Evolutionary conservation across 345 rosid genomes (phyloP), one percentile per base, ranked within the genome.

Genomic region (Moringa oleifera): DNA sequence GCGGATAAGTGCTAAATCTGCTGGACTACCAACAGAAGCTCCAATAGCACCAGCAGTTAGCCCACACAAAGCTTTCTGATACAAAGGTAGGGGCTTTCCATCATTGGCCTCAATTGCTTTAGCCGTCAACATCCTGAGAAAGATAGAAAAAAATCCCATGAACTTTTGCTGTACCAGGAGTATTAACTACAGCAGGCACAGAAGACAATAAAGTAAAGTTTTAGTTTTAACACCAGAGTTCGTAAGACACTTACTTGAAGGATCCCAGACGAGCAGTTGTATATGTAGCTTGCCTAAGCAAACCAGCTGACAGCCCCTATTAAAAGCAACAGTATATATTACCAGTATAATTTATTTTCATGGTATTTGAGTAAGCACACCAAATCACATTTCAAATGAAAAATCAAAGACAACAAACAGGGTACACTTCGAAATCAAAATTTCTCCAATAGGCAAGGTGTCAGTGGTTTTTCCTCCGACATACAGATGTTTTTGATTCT

Each of bases 21-120:
- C 97, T 13, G 99, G 99, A 73, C 80, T 94, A 51, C 99, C 99
- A 53, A 94, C 78, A 22, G 23, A 54, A 51, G 99, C 99, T 58
- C 99, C 99, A 69, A 94, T 94, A 12, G 99, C 99, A 73, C 99
- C 99, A 41, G 99, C 99, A 67, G 99, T 94, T 21, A 94, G 75
- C 59, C 99, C 99, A 67, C 99, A 94, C 61, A 94, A 75, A 68
- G 99, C 99, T 75, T 94, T 94, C 78, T 94, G 95, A 70, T 94
- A 88, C 18, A 94, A 75, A 25, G 99, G 99, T n/a, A 94, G 85
- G 53, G 99, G 99, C 80, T 87, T 94, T 67, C 93, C 95, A 6
- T 94, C 96, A 25, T 90, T 94, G 73, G 95, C 95, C 77, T 80
- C 93, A 58, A 75, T 67, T 53, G 99, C 99, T 76, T 84, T 94